A percentile compares a stretch with the other conserved stretches of the same genome.
phyloP scores from a whole-genome alignment of 768 basidiomycete species.

The Roridomyces roridus region DNA sequence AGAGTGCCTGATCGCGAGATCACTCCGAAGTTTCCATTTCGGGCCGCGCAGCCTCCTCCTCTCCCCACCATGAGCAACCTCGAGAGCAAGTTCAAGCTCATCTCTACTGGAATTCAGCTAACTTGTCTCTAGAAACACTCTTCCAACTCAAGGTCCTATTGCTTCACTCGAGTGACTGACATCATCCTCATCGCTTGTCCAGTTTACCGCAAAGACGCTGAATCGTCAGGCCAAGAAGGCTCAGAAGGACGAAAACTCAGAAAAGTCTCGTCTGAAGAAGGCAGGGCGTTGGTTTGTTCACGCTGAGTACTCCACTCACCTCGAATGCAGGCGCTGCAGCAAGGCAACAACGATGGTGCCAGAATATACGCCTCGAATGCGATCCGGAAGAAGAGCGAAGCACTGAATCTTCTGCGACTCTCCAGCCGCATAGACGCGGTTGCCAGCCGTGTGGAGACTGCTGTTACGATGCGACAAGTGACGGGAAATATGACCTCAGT shows the following conservation, averaged over 20 bases:
- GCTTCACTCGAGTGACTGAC: conserved; percentile 10
- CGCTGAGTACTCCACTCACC: conserved; percentile 9
- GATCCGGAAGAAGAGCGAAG: conserved; percentile 97
- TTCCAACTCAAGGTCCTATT: conserved; percentile 91
- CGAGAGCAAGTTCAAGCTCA: conserved; percentile 74
- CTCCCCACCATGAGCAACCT: conserved; percentile 71
- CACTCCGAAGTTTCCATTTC: too few relatives aligned
- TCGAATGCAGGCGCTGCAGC: conserved; percentile 80
- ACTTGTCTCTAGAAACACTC: conserved; percentile 77
- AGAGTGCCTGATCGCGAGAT: conserved; percentile 5
- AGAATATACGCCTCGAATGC: conserved; percentile 98
- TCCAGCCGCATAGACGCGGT: conserved; percentile 96
- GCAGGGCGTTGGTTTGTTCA: conserved; percentile 42
- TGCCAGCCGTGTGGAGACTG: conserved; percentile 95
- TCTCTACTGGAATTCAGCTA: conserved; percentile 28
- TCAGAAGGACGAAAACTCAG: conserved; percentile 89
- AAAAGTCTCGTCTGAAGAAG: conserved; percentile 94
- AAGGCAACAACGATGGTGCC: conserved; percentile 96
- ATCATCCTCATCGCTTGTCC: conserved; percentile 23
- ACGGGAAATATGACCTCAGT: conserved; percentile 97
- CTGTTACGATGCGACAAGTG: conserved; percentile 96
- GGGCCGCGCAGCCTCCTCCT: conserved; percentile 18
- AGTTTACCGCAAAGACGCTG: conserved; percentile 99
- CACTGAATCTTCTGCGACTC: conserved; percentile 88
- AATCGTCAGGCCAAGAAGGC: conserved; percentile 97